Evolutionary conservation across 768 basidiomycete genomes (phyloP), one percentile per base, ranked within the genome.

Genomic region (Imleria badia): DNA sequence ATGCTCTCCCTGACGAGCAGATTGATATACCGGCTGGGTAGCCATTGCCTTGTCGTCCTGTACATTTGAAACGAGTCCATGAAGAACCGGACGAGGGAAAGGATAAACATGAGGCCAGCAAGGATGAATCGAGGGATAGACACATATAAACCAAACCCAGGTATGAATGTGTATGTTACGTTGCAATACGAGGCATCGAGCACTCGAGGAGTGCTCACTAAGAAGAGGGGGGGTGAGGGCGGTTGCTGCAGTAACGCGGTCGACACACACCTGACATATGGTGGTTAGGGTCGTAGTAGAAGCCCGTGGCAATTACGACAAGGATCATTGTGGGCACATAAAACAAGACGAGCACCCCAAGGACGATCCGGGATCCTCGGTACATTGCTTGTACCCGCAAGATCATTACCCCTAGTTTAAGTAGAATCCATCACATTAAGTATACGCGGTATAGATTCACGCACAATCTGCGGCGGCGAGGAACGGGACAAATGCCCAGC

Each of bases 391-490:
- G 3, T 31, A 45, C 0, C 3, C 51, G 43, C 15, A 45, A 17
- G n/a, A 52, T 45, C 44, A 52, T 52, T 5, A 45, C 20, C 19
- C 45, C 51, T 51, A 6, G 15, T 34, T 42, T 23, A 29, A 31
- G 39, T 8, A 30, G 2, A 31, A 20, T 17, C 30, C 6, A 30
- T 19, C 36, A 12, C 14, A 15, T 6, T 4, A n/a, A 2, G 4
- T 31, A 31, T 17, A 13, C 29, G 15, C 5, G 22, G 15, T 6
- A 6, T 30, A 39, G 17, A 3, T 13, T 52, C 26, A 22, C 51
- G n/a, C 22, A 52, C 51, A 8, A 23, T 52, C 51, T 4, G 30
- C 35, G n/a, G 51, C 51, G 20, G 51, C 51, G 19, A 51, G 23
- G 35, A 45, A 51, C 12, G 15, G 35, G 19, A 52, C 13, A n/a